Conservation (phyloP, 805 yeast genomes). For the Starmerella sirachaensis region DNA sequence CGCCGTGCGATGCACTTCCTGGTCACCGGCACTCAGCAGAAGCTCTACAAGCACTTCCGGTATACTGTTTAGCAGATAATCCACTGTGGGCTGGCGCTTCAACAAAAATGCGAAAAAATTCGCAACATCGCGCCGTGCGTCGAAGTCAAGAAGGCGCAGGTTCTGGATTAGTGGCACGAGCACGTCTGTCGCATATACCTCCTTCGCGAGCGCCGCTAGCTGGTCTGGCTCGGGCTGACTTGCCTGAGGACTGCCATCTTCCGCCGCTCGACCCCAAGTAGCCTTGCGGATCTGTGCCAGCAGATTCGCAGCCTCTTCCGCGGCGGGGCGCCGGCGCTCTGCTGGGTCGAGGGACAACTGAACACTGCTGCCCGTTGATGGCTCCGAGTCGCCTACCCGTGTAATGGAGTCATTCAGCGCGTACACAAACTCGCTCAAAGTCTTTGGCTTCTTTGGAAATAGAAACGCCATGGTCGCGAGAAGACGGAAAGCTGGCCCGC, state of each 20-base stretch:
- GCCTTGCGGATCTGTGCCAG: constrained; percentile 16
- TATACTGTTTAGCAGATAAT: constrained; percentile 49
- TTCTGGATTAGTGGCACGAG: constrained; percentile 48
- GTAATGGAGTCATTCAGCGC: constrained; percentile 52
- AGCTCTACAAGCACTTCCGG: constrained; percentile 55
- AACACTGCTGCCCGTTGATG: neutral
- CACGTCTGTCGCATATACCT: constrained; percentile 60
- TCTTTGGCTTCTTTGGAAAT: constrained; percentile 72
- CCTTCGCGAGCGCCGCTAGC: constrained; percentile 64
- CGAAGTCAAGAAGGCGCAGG: constrained; percentile 67
- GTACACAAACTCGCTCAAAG: constrained; percentile 73
- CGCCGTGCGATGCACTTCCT: constrained; percentile 58
- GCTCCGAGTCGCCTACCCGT: constrained; percentile 7
- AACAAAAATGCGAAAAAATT: constrained; percentile 62
- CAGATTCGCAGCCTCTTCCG: constrained; percentile 22
- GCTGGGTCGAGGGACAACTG: neutral
- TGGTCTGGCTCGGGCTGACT: constrained; percentile 46
- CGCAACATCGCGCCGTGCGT: constrained; percentile 73
- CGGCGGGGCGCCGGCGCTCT: constrained; percentile 26
- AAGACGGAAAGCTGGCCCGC: no score
- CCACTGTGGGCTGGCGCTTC: constrained; percentile 79
- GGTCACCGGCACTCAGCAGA: constrained; percentile 59
- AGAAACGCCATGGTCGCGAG: constrained; percentile 84
- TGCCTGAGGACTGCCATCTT: constrained; percentile 1
- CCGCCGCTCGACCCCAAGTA: constrained; percentile 12